Evolutionary conservation across 106 monocot species (phyloP).

Genomic region (Hemerocallis citrina): DNA sequence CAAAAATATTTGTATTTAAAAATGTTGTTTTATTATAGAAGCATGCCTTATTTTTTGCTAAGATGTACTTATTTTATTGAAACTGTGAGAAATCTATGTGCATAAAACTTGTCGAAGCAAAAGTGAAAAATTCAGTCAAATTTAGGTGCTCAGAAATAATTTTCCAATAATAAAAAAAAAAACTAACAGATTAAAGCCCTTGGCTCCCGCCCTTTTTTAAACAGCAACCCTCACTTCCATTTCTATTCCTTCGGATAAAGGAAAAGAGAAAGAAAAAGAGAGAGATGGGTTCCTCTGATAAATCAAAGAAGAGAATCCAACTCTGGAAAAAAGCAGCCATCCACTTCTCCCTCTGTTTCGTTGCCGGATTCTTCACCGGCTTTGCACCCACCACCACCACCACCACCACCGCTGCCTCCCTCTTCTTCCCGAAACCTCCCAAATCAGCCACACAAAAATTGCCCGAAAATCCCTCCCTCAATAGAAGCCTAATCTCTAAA

Average conservation of each 20-base stretch:
- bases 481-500: slow-evolving; percentile 9
- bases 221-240: neutral
- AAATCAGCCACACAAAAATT: neutral
- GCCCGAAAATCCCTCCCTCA: neutral
- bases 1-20: too few species aligned
- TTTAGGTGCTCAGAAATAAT: too few species aligned
- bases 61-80: too few species aligned
- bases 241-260: neutral
- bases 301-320: slow-evolving; percentile 58
- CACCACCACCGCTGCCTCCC: slow-evolving; percentile 7
- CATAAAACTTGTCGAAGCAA: too few species aligned
- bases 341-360: slow-evolving; percentile 86
- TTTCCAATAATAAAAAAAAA: too few species aligned
- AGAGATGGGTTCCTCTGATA: slow-evolving; percentile 37
- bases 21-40: too few species aligned
- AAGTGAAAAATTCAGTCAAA: too few species aligned
- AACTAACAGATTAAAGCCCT: neutral
- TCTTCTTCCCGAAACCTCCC: slow-evolving; percentile 10
- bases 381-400: slow-evolving; percentile 55
- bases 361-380: slow-evolving; percentile 86
- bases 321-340: slow-evolving; percentile 77
- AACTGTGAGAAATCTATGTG: too few species aligned
- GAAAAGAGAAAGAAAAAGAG: neutral
- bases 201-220: neutral
- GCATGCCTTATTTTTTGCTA: too few species aligned